Base-by-base conservation (phyloP, 345 rosid genomes). In the Eutrema japonicum region DNA sequence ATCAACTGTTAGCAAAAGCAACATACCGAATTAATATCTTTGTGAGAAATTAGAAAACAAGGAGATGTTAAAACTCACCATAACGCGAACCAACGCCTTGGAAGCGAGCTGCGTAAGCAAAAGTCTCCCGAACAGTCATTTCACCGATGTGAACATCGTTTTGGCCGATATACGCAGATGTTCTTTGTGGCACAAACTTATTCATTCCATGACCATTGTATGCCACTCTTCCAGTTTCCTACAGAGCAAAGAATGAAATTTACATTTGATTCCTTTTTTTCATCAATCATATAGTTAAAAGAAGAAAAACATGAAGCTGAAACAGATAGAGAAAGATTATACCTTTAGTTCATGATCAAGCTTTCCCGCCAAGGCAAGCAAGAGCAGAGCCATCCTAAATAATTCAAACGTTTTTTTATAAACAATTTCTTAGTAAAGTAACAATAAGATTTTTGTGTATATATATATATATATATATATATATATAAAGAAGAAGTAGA, bases 331-430 rank as follows among this genome's bases (percentile, higher is more conserved):
- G 42, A 52, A n/a, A 48, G 6, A 33, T 38, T 10, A n/a, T 18
- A 91, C 96, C 90, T 85, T 81, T 10, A 89, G 85, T 32, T 59
- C 61, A 1, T 70, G 40, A 76, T 84, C 91, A 68, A 91, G 97
- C 82, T 83, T 89, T 58, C 92, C 93, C 13, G 93, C 92, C 73
- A 91, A 79, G 53, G 96, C 90, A 80, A 89, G 78, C 77, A 91
- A 45, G 36, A 92, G 93, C 83, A 92, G 56, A 49, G 96, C 81
- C 89, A 86, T 78, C 67, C 96, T 91, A 68, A 1, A 45, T 2
- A 62, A 29, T 58, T 46, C 70, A 53, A 51, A 48, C 3, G 1
- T 22, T 22, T 22, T 22, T 57, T 26, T 45, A 18, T 47, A 37
- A 51, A 26, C 5, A 70, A 33, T 11, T 47, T 38, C 38, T 22